Evolutionary conservation across 2,329 filamentous ascomycete species (phyloP).

Genomic region (Exophiala spinifera): DNA sequence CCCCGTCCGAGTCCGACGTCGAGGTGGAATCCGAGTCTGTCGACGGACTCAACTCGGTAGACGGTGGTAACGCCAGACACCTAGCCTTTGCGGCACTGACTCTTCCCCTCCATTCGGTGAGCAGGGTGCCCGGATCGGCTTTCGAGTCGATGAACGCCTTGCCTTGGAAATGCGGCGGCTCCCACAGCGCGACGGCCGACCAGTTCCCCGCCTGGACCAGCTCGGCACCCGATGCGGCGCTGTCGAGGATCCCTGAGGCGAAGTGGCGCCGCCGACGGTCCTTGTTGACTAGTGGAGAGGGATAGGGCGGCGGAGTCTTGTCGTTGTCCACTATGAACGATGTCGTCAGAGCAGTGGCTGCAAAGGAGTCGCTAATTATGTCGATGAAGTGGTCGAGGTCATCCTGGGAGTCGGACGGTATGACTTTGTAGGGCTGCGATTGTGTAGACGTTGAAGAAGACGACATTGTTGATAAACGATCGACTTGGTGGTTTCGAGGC

Average conservation of each 20-base stretch:
- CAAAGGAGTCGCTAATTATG: slow-evolving; percentile 25
- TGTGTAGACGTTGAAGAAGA: slow-evolving; percentile 1
- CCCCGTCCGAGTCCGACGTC: slow-evolving; percentile 1
- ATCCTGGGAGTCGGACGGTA: slow-evolving; percentile 8
- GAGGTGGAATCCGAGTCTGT: neutral
- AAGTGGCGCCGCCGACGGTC: slow-evolving; percentile 22
- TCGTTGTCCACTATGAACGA: slow-evolving; percentile 26
- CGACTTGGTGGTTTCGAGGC: no score
- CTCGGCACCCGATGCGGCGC: slow-evolving; percentile 20
- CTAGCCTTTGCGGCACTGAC: slow-evolving; percentile 22
- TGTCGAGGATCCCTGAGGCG: slow-evolving; percentile 20
- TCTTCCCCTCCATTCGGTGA: slow-evolving; percentile 20
- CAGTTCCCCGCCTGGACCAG: slow-evolving; percentile 27
- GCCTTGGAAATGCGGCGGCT: slow-evolving; percentile 21
- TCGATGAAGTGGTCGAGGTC: slow-evolving; percentile 21
- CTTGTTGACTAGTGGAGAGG: slow-evolving; percentile 13
- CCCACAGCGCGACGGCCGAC: slow-evolving; percentile 27
- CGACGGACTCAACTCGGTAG: slow-evolving; percentile 1
- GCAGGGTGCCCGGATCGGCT: slow-evolving; percentile 12
- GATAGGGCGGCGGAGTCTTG: slow-evolving; percentile 23
- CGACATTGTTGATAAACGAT: neutral
- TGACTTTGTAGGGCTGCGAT: slow-evolving; percentile 5
- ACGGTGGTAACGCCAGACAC: slow-evolving; percentile 9
- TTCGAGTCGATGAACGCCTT: slow-evolving; percentile 24
- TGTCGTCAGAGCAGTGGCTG: slow-evolving; percentile 16